Percentiles rank a stretch among this genome's conserved stretches.
Conservation (phyloP, 768 basidiomycete genomes). For the Bullera alba region DNA sequence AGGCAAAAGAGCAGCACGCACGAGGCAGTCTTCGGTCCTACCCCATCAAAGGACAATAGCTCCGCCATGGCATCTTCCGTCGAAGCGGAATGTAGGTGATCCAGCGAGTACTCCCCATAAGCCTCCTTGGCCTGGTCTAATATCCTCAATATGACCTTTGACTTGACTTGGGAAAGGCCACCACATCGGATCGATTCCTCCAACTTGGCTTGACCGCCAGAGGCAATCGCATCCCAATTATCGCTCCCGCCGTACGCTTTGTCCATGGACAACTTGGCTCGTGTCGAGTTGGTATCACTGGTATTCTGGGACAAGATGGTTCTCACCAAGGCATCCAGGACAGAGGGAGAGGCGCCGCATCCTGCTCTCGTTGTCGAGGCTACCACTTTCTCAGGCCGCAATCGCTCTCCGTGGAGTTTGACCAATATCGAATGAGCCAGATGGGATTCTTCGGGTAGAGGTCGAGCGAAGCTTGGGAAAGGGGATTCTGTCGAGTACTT, state of each 20-base stretch:
- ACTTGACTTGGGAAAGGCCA: conserved; percentile 34
- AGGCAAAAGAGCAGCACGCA: conserved; percentile 40
- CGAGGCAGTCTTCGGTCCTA: conserved; percentile 39
- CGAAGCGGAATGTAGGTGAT: conserved; percentile 33
- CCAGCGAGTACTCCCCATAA: conserved; percentile 32
- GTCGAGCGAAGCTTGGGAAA: conserved; percentile 33
- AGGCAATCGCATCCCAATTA: conserved; percentile 35
- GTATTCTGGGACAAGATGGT: conserved; percentile 40
- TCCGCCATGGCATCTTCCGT: conserved; percentile 34
- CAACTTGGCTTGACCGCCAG: conserved; percentile 24
- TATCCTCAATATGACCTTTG: conserved; percentile 35
- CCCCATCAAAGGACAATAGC: conserved; percentile 28
- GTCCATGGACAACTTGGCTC: conserved; percentile 34
- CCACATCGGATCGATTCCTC: conserved; percentile 38
- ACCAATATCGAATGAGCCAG: conserved; percentile 24
- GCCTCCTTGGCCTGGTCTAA: conserved; percentile 33
- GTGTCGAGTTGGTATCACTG: conserved; percentile 25
- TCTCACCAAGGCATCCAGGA: conserved; percentile 37
- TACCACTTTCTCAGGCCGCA: conserved; percentile 16
- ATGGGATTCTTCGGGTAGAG: conserved; percentile 27
- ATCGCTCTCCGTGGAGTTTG: conserved; percentile 21
- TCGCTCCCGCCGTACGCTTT: conserved; percentile 34
- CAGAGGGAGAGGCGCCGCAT: conserved; percentile 37
- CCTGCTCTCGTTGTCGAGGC: conserved; percentile 27
- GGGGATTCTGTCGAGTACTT: conserved; percentile 10